These are phyloP conservation scores for Phytophthora uliginosa DNA, from an alignment of 352 stramenopile genomes.

Conservation along the genomic window DNA sequence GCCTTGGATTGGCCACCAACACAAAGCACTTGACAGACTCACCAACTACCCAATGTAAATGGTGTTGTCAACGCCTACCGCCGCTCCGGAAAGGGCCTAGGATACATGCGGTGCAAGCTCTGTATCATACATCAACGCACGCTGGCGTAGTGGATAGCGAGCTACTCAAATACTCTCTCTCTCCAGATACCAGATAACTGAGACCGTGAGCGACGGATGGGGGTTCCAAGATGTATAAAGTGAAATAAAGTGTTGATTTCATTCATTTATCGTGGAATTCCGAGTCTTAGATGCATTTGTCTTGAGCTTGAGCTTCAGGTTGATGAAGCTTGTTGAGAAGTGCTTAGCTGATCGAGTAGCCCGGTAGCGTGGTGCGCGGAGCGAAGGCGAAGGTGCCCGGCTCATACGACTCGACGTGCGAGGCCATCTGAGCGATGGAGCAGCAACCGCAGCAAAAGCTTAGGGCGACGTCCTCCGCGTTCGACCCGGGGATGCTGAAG, in stretches of 20 bases:
- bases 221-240: background rate
- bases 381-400: conserved; percentile 67
- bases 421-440: conserved; percentile 83
- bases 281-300: conserved; percentile 1
- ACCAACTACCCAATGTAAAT: too few species aligned
- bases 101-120: background rate
- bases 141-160: background rate
- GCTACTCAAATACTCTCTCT: background rate
- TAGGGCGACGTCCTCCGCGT: conserved; percentile 56
- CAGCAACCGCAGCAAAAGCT: conserved; percentile 77
- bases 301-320: background rate
- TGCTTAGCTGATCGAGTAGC: conserved; percentile 65
- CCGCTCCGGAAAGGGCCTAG: too few species aligned
- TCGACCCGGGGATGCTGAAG: conserved; percentile 73
- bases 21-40: background rate
- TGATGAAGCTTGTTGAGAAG: background rate
- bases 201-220: background rate
- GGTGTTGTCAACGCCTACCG: too few species aligned
- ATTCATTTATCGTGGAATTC: conserved; percentile 29
- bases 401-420: conserved; percentile 85
- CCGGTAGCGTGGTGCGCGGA: conserved; percentile 71
- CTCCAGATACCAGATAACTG: background rate
- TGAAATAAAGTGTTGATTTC: conserved; percentile 23
- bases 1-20: background rate
- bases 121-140: conserved; percentile 6